A percentile compares a stretch with the other conserved stretches of the same genome.
Evolutionary conservation across 179 eudicot species (phyloP).

Genomic region (Nepenthes alata): DNA sequence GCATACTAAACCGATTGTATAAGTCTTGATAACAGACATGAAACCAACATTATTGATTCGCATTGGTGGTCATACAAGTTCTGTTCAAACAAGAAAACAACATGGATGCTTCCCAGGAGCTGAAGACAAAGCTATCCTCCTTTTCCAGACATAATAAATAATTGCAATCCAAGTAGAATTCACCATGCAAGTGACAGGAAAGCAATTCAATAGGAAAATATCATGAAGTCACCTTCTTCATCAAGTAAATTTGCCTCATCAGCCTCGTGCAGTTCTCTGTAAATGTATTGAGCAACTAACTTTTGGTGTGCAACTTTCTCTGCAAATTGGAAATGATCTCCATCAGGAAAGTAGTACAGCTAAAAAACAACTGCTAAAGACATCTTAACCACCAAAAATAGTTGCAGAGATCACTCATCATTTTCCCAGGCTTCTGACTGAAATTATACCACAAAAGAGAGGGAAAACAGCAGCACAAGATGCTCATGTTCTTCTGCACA

Average conservation of each 20-base stretch:
- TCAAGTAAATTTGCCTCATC: slow-evolving; percentile 71
- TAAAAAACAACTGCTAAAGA: background rate
- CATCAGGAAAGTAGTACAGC: background rate
- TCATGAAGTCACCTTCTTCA: slow-evolving; percentile 46
- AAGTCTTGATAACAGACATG: too few relatives aligned
- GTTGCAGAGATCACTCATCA: background rate
- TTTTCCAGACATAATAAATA: too few relatives aligned
- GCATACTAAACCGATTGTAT: too few relatives aligned
- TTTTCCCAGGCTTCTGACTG: background rate
- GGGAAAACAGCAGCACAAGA: too few relatives aligned
- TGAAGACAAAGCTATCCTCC: too few relatives aligned
- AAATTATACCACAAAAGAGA: too few relatives aligned
- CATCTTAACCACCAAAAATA: background rate
- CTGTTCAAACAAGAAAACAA: too few relatives aligned
- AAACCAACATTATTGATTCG: too few relatives aligned
- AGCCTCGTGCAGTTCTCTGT: slow-evolving; percentile 49
- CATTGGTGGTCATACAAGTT: too few relatives aligned
- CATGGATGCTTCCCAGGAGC: too few relatives aligned
- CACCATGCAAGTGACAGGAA: background rate
- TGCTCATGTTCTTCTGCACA: too few relatives aligned
- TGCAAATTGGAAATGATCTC: slow-evolving; percentile 17
- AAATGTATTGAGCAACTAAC: slow-evolving; percentile 38
- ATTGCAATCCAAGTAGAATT: too few relatives aligned
- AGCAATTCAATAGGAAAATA: background rate
- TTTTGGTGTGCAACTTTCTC: slow-evolving; percentile 42